Base-by-base conservation (phyloP, 169 alveolate species). In the Plasmodium gaboni region DNA sequence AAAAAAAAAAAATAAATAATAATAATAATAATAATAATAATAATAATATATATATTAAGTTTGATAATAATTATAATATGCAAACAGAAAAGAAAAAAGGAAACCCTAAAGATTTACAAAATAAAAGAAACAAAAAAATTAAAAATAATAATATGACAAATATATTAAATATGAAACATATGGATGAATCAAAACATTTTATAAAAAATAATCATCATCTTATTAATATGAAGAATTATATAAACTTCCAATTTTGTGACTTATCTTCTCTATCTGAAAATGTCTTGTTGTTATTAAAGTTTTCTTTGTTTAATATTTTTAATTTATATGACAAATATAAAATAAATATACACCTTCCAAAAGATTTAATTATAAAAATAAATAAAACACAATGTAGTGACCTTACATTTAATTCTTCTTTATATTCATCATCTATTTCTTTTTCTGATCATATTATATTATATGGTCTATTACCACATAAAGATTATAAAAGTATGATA, bases 401-500 rank as follows among this genome's bases (percentile, higher is more conserved):
- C 46, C 1, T 38, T 13, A 13, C 44, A 68, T 5, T 38, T 38
- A 42, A 26, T 28, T 2, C 15, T 15, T 28, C 19, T 55, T 28
- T 53, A 67, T 46, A 0, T 24, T 4, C 83, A 13, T 4, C 83
- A 13, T 38, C 5, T 5, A 9, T 38, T 38, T 38, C 46, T 6
- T 38, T 6, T 38, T 1, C 46, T 38, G 46, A 38, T 38, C 10
- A 38, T 6, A 38, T 38, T 38, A 5, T 38, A 38, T 6, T 80
- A 4, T 83, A 83, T 28, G 67, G 91, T 17, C 44, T 28, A 1
- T 32, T 83, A 13, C 91, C 91, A 0, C 50, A 83, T 61, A 68
- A 19, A 8, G 26, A 83, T 46, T 83, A 83, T 17, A 4, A 38
- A 0, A 17, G 22, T 3, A 68, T 83, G 70, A 83, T 83, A 68